Conservation (phyloP, 2,329 filamentous ascomycete genomes). For the Canariomyces notabilis region DNA sequence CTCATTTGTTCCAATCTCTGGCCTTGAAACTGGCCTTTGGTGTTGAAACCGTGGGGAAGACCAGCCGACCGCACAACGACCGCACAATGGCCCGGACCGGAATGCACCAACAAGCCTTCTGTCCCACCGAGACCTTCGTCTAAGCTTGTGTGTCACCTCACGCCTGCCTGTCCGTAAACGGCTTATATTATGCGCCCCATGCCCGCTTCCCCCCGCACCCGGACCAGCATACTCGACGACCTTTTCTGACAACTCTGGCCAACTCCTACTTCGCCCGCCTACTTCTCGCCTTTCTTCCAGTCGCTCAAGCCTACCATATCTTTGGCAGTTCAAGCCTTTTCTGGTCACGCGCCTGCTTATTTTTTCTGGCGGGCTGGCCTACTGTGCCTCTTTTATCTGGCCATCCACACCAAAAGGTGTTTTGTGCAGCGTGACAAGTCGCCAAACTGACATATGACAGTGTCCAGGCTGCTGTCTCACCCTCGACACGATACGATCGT, state of each 20-base stretch:
- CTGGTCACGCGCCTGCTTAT: constrained; percentile 5
- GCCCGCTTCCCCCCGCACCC: constrained; percentile 14
- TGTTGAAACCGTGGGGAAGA: constrained; percentile 12
- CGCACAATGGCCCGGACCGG: constrained; percentile 8
- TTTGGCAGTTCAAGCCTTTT: neutral
- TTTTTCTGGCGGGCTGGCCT: constrained; percentile 1
- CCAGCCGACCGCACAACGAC: constrained; percentile 15
- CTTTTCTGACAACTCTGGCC: constrained; percentile 12
- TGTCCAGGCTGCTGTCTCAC: constrained; percentile 27
- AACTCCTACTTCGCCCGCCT: constrained; percentile 5
- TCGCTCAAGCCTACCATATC: neutral
- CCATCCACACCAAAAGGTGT: constrained; percentile 7
- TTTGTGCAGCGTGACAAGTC: constrained; percentile 20
- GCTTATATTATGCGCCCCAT: constrained; percentile 22
- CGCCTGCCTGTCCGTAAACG: constrained; percentile 5
- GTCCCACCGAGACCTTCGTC: constrained; percentile 11
- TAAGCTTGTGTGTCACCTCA: neutral
- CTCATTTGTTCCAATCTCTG: constrained; percentile 13
- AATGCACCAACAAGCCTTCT: neutral
- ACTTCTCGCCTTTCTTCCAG: neutral
- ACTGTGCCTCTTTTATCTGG: constrained; percentile 13
- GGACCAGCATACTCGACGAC: constrained; percentile 10
- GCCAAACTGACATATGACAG: constrained; percentile 28
- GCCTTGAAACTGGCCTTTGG: constrained; percentile 22
- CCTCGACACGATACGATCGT: constrained; percentile 21